Evolutionary conservation across 768 basidiomycete genomes (phyloP).

Genomic region (Mycena metata): DNA sequence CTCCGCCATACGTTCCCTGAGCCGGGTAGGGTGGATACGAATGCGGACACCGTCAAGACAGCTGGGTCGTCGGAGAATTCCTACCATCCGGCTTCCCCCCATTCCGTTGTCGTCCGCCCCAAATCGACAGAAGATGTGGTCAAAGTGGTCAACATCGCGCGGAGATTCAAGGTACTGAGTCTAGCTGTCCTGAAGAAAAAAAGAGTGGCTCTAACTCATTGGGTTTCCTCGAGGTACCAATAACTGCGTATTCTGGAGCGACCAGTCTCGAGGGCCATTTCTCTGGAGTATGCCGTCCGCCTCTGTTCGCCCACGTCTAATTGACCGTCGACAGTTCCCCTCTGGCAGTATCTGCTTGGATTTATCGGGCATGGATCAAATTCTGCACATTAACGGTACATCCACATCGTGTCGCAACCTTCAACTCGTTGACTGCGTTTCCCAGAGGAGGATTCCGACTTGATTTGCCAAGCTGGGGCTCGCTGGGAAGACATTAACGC

Average conservation of each 20-base stretch:
- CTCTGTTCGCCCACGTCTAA: constrained; percentile 1
- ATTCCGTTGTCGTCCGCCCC: constrained; percentile 69
- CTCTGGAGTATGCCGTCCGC: constrained; percentile 66
- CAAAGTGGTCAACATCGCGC: constrained; percentile 80
- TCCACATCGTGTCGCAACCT: constrained; percentile 40
- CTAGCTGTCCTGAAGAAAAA: background rate
- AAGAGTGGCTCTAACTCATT: background rate
- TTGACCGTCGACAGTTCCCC: constrained; percentile 45
- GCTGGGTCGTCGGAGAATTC: constrained; percentile 80
- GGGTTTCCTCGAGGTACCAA: constrained; percentile 63
- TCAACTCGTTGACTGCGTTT: background rate
- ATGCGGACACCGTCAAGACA: constrained; percentile 61
- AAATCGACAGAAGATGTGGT: constrained; percentile 86
- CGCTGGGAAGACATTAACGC: constrained; percentile 86
- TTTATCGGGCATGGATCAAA: constrained; percentile 74
- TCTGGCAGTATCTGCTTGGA: constrained; percentile 78
- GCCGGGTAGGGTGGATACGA: constrained; percentile 64
- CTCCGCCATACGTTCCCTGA: constrained; percentile 61
- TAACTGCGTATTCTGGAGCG: constrained; percentile 87
- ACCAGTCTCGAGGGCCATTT: constrained; percentile 93
- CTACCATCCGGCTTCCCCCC: constrained; percentile 72
- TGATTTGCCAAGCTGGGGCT: constrained; percentile 82
- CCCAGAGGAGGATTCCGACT: constrained; percentile 77
- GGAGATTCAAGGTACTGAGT: constrained; percentile 61
- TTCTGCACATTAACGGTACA: constrained; percentile 68